phyloP scores from a whole-genome alignment of 805 yeast species.

The Starmerella bombi region DNA sequence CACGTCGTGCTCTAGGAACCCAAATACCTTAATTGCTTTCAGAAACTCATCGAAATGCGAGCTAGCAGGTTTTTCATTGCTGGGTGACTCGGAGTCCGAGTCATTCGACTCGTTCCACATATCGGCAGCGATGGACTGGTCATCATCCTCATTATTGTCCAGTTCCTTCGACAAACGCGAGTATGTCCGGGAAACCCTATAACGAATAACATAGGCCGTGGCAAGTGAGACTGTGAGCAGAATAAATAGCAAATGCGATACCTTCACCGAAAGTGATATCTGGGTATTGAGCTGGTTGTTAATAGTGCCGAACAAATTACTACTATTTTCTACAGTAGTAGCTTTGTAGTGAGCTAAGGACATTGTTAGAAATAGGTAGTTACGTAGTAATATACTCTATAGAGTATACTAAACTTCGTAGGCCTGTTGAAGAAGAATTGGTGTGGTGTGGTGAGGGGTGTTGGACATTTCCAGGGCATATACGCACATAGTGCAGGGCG shows the following conservation, averaged over 20 bases:
- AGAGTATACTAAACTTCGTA: too few species aligned
- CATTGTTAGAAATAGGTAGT: too few species aligned
- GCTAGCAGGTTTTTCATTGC: conserved; percentile 33
- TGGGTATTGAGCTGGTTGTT: conserved; percentile 5
- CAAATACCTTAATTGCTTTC: conserved; percentile 84
- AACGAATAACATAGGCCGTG: conserved; percentile 41
- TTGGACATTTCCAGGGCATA: too few species aligned
- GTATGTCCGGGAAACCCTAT: conserved; percentile 50
- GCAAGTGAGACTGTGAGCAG: conserved; percentile 26
- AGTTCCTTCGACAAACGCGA: conserved; percentile 39
- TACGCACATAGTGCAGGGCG: too few species aligned
- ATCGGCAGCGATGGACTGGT: conserved; percentile 34
- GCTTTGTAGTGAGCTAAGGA: neutral
- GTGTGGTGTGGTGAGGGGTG: too few species aligned
- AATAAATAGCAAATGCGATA: conserved; percentile 20
- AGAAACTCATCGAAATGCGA: conserved; percentile 79
- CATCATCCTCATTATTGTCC: conserved; percentile 20
- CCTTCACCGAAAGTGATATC: conserved; percentile 11
- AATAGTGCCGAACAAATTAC: neutral
- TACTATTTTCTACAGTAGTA: neutral
- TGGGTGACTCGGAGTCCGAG: conserved; percentile 25
- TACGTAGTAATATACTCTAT: too few species aligned
- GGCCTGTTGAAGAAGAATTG: too few species aligned
- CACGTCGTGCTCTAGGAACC: conserved; percentile 78
- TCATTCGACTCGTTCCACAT: conserved; percentile 27